Evolutionary conservation across 192 early-diverging fungal genomes (phyloP).

Genomic region (Linnemannia zychae): DNA sequence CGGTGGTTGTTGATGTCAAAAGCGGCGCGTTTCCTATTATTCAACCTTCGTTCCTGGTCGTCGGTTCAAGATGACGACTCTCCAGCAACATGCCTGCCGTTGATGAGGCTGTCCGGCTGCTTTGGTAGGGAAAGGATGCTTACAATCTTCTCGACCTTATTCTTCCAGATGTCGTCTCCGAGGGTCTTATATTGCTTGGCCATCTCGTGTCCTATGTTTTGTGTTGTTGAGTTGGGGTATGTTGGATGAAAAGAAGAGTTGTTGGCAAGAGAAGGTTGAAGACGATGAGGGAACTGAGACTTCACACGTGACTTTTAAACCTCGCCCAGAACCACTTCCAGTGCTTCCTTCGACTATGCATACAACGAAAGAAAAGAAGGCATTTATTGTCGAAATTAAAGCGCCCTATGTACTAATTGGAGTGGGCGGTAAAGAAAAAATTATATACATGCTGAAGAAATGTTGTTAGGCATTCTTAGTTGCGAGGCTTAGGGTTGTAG

Average conservation of each 20-base stretch:
- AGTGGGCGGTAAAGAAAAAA: background rate
- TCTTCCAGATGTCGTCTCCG: slow-evolving; percentile 98
- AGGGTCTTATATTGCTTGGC: slow-evolving; percentile 80
- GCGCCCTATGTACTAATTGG: background rate
- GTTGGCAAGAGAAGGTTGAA: background rate
- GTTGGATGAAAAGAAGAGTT: slow-evolving; percentile 1
- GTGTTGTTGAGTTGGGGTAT: background rate
- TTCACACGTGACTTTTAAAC: too few relatives aligned
- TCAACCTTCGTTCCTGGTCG: too few relatives aligned
- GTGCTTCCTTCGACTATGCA: too few relatives aligned
- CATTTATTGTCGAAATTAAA: background rate
- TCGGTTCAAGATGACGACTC: background rate
- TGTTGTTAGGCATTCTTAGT: background rate
- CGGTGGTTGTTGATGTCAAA: background rate
- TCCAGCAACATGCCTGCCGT: background rate
- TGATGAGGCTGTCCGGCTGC: background rate
- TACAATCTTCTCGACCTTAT: slow-evolving; percentile 95
- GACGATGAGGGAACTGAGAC: too few relatives aligned
- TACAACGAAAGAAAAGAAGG: too few relatives aligned
- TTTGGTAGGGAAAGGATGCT: slow-evolving; percentile 24
- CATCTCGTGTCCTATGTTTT: slow-evolving; percentile 19
- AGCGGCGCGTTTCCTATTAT: background rate
- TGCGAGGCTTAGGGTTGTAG: slow-evolving; percentile 23
- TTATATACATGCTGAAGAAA: background rate
- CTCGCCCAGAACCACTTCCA: too few relatives aligned